Conservation (phyloP, 2,329 filamentous ascomycete species). For the Didymella arachidicola region DNA sequence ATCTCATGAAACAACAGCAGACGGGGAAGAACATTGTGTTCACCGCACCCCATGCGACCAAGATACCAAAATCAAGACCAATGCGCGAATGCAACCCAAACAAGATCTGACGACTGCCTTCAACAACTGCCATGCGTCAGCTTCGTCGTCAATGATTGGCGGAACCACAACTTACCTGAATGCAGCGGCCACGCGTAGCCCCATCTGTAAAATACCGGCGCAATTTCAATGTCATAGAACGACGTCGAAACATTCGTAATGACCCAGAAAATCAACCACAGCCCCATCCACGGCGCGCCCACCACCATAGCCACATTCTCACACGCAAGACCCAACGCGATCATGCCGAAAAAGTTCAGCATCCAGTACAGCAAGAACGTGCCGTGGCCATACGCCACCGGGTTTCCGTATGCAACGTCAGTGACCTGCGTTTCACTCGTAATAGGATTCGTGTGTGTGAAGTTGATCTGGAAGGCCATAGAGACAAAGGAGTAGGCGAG, state of each 20-base stretch:
- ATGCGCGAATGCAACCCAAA: constrained; percentile 67
- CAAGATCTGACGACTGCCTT: constrained; percentile 66
- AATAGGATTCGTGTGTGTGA: constrained; percentile 54
- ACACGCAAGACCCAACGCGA: constrained; percentile 67
- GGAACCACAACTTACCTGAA: constrained; percentile 51
- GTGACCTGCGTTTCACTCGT: constrained; percentile 56
- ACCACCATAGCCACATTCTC: constrained; percentile 71
- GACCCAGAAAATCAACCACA: constrained; percentile 74
- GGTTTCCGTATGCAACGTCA: constrained; percentile 49
- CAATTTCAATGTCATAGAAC: constrained; percentile 67
- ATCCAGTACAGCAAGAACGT: constrained; percentile 71
- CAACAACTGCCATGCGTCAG: constrained; percentile 57
- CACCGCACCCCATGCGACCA: constrained; percentile 65
- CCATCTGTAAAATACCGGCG: constrained; percentile 67
- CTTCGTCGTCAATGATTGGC: constrained; percentile 24
- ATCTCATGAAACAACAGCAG: constrained; percentile 52
- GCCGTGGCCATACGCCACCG: constrained; percentile 64
- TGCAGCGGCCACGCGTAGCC: constrained; percentile 71
- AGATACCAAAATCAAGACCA: constrained; percentile 66
- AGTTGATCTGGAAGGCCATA: constrained; percentile 69
- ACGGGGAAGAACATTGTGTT: constrained; percentile 64
- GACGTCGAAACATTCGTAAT: constrained; percentile 69
- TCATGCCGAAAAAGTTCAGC: constrained; percentile 70
- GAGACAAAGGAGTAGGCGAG: constrained; percentile 70
- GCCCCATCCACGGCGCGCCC: constrained; percentile 66